Base-by-base conservation (phyloP, 2,329 filamentous ascomycete species). In the Orbilia ellipsospora region DNA sequence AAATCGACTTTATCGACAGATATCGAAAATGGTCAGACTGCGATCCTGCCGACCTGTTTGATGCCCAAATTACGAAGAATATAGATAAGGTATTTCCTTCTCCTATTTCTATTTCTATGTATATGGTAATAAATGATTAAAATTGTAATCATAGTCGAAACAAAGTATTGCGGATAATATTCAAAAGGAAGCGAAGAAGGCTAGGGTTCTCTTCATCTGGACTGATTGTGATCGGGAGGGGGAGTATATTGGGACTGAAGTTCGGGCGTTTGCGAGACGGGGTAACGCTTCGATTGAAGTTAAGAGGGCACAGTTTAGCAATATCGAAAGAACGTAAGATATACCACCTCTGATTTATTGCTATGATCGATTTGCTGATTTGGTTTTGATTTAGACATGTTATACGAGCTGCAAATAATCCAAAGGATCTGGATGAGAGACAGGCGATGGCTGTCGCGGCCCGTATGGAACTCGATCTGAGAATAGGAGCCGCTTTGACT, bases 191-290 rank as follows among this genome's bases (percentile, higher is more conserved):
- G 94, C 95, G 16, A 87, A 87, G 74, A 87, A 87, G 81, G 87
- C 89, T n/a, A 87, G 86, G 66, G 88, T 90, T 12, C 85, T 99
- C 36, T 94, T 96, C 82, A 97, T 99, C 79, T 99, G 95, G 95
- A 99, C 95, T 0, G 95, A 99, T 86, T 98, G 95, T 83, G 95
- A 99, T 85, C 89, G 94, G 66, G 95, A 99, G 85, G 95, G 95
- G 42, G 95, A 99, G 82, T 92, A 98, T 81, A 99, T 99, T 78
- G 95, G 95, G 5, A 87, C 91, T 45, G 94, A 99, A 82, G 94
- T 99, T 75, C 90, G 93, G 52, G 88, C 91, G 62, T 90, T 94
- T 72, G 95, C 95, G 4, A 85, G 86, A 55, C 89, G 89, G 80
- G 90, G 88, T 8, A 98, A 97, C 77, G 83, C 86, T 8, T 85